Conservation (phyloP, 2,329 filamentous ascomycete genomes). For the Diaporthe caulivora region DNA sequence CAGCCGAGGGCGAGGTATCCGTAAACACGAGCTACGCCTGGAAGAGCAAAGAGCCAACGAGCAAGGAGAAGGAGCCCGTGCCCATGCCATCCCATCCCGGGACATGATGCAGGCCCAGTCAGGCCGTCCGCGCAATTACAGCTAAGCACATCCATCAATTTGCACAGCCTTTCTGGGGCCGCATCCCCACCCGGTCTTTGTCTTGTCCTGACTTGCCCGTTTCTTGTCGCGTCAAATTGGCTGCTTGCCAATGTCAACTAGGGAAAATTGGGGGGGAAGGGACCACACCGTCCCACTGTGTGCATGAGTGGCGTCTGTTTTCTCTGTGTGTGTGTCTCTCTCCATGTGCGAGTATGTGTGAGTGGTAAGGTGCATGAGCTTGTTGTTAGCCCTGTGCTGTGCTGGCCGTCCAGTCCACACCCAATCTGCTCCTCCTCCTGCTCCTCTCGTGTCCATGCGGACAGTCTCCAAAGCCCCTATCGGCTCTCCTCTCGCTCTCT, state of each 20-base stretch:
- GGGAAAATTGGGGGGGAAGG: neutral
- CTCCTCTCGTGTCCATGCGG: neutral
- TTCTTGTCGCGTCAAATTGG: constrained; percentile 14
- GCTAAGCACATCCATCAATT: constrained; percentile 28
- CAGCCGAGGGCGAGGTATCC: constrained; percentile 7
- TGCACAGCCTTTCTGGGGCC: constrained; percentile 23
- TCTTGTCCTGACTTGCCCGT: constrained; percentile 11
- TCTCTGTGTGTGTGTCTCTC: neutral
- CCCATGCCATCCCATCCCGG: constrained; percentile 20
- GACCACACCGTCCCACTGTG: neutral
- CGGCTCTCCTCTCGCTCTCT: too few species aligned
- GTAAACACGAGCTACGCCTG: constrained; percentile 26
- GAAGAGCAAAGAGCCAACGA: constrained; percentile 10
- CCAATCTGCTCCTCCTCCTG: constrained; percentile 14
- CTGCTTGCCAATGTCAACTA: constrained; percentile 1
- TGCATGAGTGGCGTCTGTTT: neutral
- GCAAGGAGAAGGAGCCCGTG: too few species aligned
- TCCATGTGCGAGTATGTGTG: too few species aligned
- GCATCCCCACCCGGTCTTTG: constrained; percentile 22
- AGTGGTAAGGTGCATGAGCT: neutral
- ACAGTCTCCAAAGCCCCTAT: neutral
- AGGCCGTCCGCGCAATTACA: constrained; percentile 26
- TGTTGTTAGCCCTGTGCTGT: neutral
- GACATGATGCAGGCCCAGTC: constrained; percentile 25
- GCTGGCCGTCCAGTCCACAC: constrained; percentile 3